A percentile compares a stretch with the other conserved stretches of the same genome.
Evolutionary conservation across 352 stramenopile species (phyloP).

Genomic region (Hyaloperonospora brassicae): DNA sequence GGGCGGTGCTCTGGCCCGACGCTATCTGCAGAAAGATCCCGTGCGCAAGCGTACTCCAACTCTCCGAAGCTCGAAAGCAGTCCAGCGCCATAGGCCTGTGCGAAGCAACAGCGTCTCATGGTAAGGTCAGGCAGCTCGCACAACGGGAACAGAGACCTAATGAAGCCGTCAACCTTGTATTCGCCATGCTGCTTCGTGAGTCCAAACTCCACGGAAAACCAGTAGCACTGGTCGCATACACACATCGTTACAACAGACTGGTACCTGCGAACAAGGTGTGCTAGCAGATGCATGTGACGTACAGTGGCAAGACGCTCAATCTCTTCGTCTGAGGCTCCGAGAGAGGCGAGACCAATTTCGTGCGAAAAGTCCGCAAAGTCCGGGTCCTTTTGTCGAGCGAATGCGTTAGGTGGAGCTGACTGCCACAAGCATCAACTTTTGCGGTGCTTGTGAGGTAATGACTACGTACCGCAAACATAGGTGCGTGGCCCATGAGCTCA

Average conservation of each 20-base stretch:
- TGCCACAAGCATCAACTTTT: not conserved
- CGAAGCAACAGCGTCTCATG: not conserved
- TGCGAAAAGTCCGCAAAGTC: conserved; percentile 97
- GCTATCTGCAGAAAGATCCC: conserved; percentile 46
- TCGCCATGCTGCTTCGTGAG: conserved; percentile 89
- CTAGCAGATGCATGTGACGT: not conserved
- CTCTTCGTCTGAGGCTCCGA: conserved; percentile 94
- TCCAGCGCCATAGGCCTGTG: conserved; percentile 90
- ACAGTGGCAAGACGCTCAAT: conserved; percentile 89
- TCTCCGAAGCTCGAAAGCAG: conserved; percentile 96
- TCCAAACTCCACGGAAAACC: conserved; percentile 97
- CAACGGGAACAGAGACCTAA: not conserved
- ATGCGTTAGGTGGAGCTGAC: not conserved
- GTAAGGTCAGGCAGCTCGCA: not conserved
- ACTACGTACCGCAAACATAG: conserved; percentile 89
- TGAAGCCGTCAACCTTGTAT: conserved; percentile 66
- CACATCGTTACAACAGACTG: conserved; percentile 3
- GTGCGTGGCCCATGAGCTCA: conserved; percentile 93
- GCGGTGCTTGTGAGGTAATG: not conserved
- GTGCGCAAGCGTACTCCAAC: conserved; percentile 91
- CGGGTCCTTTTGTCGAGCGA: conserved; percentile 53
- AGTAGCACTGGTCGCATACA: conserved; percentile 84
- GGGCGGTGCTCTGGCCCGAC: conserved; percentile 83
- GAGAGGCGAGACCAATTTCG: conserved; percentile 93
- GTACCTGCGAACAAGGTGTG: not conserved